These are phyloP conservation scores for Mortierella sp. DNA, from an alignment of 371 early-diverging fungal genomes.

Conservation along the genomic window DNA sequence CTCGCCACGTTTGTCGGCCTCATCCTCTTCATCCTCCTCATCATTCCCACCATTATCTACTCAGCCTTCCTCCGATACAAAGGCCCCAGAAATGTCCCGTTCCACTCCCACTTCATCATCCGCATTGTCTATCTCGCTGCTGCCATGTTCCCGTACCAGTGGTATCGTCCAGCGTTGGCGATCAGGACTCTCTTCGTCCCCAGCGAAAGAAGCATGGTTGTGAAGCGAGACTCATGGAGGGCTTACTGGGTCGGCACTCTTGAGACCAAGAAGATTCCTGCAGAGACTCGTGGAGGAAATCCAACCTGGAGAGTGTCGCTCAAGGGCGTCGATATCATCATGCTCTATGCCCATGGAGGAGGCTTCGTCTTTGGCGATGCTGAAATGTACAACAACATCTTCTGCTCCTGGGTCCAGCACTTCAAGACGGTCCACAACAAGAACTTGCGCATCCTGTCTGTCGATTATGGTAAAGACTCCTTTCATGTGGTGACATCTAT, in stretches of 20 bases:
- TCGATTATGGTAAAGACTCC: constrained; percentile 40
- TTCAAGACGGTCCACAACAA: constrained; percentile 52
- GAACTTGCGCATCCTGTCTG: constrained; percentile 43
- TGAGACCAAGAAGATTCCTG: constrained; percentile 50
- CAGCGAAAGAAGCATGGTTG: constrained; percentile 44
- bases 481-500: not conserved
- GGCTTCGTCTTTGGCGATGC: constrained; percentile 54
- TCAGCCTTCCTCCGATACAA: constrained; percentile 25
- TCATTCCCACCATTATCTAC: constrained; percentile 40
- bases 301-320: constrained; percentile 52
- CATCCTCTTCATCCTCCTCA: constrained; percentile 38
- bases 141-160: constrained; percentile 53
- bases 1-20: constrained; percentile 29
- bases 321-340: constrained; percentile 50
- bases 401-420: constrained; percentile 52
- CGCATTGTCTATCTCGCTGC: constrained; percentile 49
- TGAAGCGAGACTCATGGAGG: constrained; percentile 46
- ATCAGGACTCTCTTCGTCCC: constrained; percentile 39
- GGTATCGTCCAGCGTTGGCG: constrained; percentile 43
- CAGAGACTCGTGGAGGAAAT: constrained; percentile 48
- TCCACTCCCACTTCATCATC: constrained; percentile 44
- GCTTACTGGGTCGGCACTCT: constrained; percentile 54
- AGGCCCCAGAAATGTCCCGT: constrained; percentile 35
- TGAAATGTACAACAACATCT: constrained; percentile 55
- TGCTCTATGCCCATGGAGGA: constrained; percentile 52